A percentile compares a stretch with the other conserved stretches of the same genome.
phyloP scores from a whole-genome alignment of 2,329 filamentous ascomycete genomes.

The Alternaria solani region DNA sequence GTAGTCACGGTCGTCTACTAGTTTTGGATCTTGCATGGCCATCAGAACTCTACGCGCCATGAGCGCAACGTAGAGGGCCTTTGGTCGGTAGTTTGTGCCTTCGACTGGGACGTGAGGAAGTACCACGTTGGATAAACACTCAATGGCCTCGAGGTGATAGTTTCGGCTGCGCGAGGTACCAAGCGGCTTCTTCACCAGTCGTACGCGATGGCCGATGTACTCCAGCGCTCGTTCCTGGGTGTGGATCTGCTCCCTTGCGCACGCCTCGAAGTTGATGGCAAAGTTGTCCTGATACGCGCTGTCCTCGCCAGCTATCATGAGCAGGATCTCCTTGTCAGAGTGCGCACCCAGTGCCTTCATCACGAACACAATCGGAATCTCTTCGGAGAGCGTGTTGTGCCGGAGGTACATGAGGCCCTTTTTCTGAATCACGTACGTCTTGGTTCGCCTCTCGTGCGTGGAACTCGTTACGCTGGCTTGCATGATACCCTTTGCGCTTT shows the following conservation, averaged over 20 bases:
- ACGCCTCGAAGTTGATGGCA: conserved; percentile 92
- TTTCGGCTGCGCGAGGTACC: conserved; percentile 69
- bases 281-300: conserved; percentile 93
- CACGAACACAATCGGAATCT: conserved; percentile 92
- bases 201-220: conserved; percentile 82
- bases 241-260: conserved; percentile 80
- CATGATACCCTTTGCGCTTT: conserved; percentile 92
- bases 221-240: conserved; percentile 97
- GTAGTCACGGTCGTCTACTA: conserved; percentile 97
- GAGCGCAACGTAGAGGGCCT: conserved; percentile 93
- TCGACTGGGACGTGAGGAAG: conserved; percentile 94
- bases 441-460: conserved; percentile 96
- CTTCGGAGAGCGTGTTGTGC: conserved; percentile 92
- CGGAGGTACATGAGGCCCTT: conserved; percentile 89
- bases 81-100: conserved; percentile 94
- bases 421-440: conserved; percentile 93
- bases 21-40: conserved; percentile 85
- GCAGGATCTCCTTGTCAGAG: conserved; percentile 92
- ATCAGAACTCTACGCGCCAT: conserved; percentile 97
- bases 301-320: conserved; percentile 88
- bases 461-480: conserved; percentile 93
- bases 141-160: conserved; percentile 88
- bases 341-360: conserved; percentile 93
- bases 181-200: conserved; percentile 73
- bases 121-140: conserved; percentile 90